These are phyloP conservation scores for Chalaropsis thielavioides DNA, from an alignment of 2,329 filamentous ascomycete genomes.

Conservation along the genomic window DNA sequence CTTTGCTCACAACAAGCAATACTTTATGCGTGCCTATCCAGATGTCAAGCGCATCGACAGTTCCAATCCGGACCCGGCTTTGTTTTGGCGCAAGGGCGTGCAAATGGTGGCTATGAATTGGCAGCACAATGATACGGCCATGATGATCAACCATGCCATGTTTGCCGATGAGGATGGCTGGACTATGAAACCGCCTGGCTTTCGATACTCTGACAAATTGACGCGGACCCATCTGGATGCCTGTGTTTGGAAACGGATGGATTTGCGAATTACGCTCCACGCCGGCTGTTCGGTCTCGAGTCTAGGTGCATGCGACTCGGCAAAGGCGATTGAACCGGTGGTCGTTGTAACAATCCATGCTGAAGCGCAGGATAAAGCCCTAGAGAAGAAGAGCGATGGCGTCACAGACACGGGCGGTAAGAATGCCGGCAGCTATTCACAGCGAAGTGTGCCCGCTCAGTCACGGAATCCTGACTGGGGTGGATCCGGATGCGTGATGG, in stretches of 20 bases:
- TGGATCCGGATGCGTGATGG: constrained; percentile 34
- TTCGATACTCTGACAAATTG: constrained; percentile 38
- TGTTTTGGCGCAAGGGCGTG: constrained; percentile 83
- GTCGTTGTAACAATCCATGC: constrained; percentile 72
- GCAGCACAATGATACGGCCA: constrained; percentile 85
- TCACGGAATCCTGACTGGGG: constrained; percentile 53
- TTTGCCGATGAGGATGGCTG: constrained; percentile 75
- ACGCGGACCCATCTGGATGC: constrained; percentile 31
- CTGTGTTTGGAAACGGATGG: constrained; percentile 39
- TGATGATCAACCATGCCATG: constrained; percentile 97
- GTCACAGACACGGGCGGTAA: constrained; percentile 24
- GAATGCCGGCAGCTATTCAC: constrained; percentile 45
- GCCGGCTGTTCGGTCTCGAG: constrained; percentile 55
- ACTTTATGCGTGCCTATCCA: constrained; percentile 86
- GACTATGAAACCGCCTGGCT: constrained; percentile 69
- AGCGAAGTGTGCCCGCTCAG: constrained; percentile 39
- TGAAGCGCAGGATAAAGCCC: constrained; percentile 39
- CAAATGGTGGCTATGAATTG: constrained; percentile 98
- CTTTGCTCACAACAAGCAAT: constrained; percentile 74
- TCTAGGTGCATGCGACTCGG: constrained; percentile 12
- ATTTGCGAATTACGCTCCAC: constrained; percentile 57
- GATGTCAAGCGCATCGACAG: constrained; percentile 64
- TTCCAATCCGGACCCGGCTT: constrained; percentile 86
- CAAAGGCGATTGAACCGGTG: constrained; percentile 37
- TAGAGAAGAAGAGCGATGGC: constrained; percentile 19